Evolutionary conservation across 257 asterid species (phyloP).

Genomic region (Lycium barbarum): DNA sequence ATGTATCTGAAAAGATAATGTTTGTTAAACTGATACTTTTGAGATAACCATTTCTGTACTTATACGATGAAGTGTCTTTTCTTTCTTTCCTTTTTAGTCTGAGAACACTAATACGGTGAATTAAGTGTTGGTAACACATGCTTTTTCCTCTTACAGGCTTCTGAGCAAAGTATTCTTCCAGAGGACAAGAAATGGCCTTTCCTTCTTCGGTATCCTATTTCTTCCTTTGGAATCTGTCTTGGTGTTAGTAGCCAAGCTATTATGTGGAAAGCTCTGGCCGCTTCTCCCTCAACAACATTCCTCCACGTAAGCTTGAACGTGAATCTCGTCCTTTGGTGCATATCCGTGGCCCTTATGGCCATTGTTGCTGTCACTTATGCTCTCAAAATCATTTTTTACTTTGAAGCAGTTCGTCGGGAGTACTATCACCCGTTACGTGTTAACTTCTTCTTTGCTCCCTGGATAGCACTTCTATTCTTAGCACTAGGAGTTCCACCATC

Average conservation of each 20-base stretch:
- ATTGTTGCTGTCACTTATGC: constrained; percentile 49
- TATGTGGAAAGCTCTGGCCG: constrained; percentile 79
- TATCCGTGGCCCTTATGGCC: constrained; percentile 54
- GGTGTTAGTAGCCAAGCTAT: constrained; percentile 94
- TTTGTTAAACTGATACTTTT: neutral
- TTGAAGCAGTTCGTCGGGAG: constrained; percentile 95
- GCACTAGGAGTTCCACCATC: constrained; percentile 68
- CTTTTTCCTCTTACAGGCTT: constrained; percentile 48
- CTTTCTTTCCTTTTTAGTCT: neutral
- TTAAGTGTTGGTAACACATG: neutral
- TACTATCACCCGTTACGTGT: constrained; percentile 85
- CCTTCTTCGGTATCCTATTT: constrained; percentile 77
- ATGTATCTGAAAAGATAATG: neutral
- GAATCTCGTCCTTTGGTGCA: constrained; percentile 70
- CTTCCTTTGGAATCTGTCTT: constrained; percentile 82
- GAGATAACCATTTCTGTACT: neutral
- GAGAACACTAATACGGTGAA: neutral
- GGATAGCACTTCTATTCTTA: constrained; percentile 70
- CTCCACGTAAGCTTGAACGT: constrained; percentile 58
- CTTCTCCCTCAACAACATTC: constrained; percentile 63
- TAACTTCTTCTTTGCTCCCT: constrained; percentile 96
- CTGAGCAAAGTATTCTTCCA: constrained; percentile 72
- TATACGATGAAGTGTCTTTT: neutral
- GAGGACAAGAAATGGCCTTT: constrained; percentile 86
- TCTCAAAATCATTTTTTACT: constrained; percentile 72